Base-by-base conservation (phyloP, 495 filamentous ascomycete genomes). In the Cenococcum geophilum region DNA sequence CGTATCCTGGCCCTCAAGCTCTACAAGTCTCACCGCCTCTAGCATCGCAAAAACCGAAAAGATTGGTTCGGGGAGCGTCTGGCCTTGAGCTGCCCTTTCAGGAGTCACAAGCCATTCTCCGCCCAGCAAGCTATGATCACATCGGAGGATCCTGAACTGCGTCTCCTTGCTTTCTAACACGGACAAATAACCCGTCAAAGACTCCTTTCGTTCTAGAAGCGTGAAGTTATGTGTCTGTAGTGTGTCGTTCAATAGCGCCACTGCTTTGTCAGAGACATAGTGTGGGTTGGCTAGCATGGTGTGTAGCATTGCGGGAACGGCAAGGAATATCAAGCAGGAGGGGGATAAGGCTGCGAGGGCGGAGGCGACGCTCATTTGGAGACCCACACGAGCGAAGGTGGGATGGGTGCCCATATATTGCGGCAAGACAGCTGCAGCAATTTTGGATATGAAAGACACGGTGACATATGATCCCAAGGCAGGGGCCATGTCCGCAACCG, bases 1-100 rank as follows among this genome's bases (percentile, higher is more conserved):
- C 68, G 25, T 72, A 60, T 77, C 66, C 55, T 62, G 22, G 60
- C 61, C 63, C 4, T 81, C 77, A 3, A 77, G 75, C 64, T 89
- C 79, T 36, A 96, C 79, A 23, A 98, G 78, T 32, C 93, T 80
- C 8, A 97, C 88, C 4, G 92, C 90, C 70, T 97, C 93, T 25
- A 98, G 81, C 79, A 92, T 95, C 20, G 86, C 83, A 72, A 98
- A 98, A 16, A 97, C 84, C 0, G 89, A 86, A 65, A 97, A 98
- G 50, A 98, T 88, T 0, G 93, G 89, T 71, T 98, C 93, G 22
- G 82, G 82, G 20, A 87, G 75, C 20, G 43, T 66, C 35, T 74
- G 68, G 12, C 68, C 69, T 40, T 66, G 59, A 43, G 68, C 35
- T 16, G 35, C 27, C 10, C 71, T 63, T 20, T 69, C 53, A 56